A percentile compares a stretch with the other conserved stretches of the same genome.
These are phyloP conservation scores for Lonicera japonica DNA, from an alignment of 129 eudicot genomes.

Conservation along the genomic window DNA sequence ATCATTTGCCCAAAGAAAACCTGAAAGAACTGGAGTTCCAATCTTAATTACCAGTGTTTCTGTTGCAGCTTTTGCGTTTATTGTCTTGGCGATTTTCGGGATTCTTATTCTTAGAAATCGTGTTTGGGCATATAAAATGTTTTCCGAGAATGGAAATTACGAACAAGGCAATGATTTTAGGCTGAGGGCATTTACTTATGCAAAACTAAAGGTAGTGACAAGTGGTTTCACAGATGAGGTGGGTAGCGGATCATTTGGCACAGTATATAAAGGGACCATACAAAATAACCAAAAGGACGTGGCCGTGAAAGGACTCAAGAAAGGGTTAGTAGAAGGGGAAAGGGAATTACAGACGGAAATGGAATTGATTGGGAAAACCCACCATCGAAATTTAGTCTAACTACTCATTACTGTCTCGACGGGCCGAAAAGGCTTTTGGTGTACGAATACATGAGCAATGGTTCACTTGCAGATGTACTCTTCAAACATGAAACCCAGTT, in stretches of 20 bases:
- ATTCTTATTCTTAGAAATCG: not conserved
- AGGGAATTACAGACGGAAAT: slow-evolving; percentile 31
- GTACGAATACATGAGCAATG: slow-evolving; percentile 38
- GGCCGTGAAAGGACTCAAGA: slow-evolving; percentile 31
- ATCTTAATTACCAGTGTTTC: slow-evolving; percentile 14
- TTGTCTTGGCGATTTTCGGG: slow-evolving; percentile 7
- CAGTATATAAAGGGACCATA: too few species aligned
- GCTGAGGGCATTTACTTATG: too few species aligned
- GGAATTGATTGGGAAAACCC: slow-evolving; percentile 29
- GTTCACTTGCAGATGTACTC: too few species aligned
- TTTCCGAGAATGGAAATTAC: not conserved
- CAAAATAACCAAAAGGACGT: slow-evolving; percentile 20
- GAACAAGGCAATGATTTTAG: slow-evolving; percentile 14
- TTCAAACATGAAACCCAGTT: too few species aligned
- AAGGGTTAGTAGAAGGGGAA: slow-evolving; percentile 22
- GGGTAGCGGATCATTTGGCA: slow-evolving; percentile 35
- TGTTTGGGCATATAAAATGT: not conserved
- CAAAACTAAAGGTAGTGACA: slow-evolving; percentile 21
- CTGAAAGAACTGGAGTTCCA: not conserved
- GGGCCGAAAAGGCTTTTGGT: slow-evolving; percentile 26
- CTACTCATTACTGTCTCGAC: slow-evolving; percentile 29
- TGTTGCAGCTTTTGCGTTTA: not conserved
- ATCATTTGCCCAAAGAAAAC: not conserved
- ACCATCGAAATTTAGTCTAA: slow-evolving; percentile 31
- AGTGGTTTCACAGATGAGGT: slow-evolving; percentile 26